Base-by-base conservation (phyloP, 1,284 basidiomycete genomes). In the Lignosus rhinocerotis region DNA sequence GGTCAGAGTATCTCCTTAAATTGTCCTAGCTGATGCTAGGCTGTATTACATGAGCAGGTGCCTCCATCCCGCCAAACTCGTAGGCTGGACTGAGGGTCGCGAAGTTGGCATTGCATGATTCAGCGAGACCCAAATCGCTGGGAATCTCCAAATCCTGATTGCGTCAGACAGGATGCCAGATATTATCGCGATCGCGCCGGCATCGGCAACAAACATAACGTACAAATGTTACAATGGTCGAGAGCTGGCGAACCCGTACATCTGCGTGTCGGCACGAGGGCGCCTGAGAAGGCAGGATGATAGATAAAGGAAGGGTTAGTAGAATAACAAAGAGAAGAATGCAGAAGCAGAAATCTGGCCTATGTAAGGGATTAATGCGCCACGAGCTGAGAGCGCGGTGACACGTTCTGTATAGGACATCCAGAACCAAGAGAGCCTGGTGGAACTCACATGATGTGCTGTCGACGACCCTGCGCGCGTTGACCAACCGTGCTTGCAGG, bases 391-490 rank as follows among this genome's bases (percentile, higher is more conserved):
- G 39, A 47, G 47, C 51, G 53, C 48, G 46, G 44, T 38, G 54
- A 39, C 60, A 58, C 60, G 53, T 41, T 53, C 51, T 56, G 42
- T 8, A 34, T 42, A 34, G 46, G 54, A 21, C 30, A 54, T 53
- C 54, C 30, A 53, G 53, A 49, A 50, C 33, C 31, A 36, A 30
- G 25, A 51, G 34, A 55, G 38, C 19, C 50, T 21, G 56, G 53
- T 21, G 46, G 45, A 33, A 42, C 47, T 50, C 56, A 56, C 54
- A 53, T 53, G 60, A 61, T 43, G 56, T 19, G 21, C 43, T 16
- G 38, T 51, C 36, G 44, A 36, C 58, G 60, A 56, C 60, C 60
- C 60, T 62, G 60, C 54, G 47, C 46, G 51, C 17, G 12, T 56
- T 62, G 56, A 58, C 60, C 38, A 58, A 59, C 10, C 21, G 7